A percentile compares a stretch with the other conserved stretches of the same genome.
phyloP scores from a whole-genome alignment of 1,284 basidiomycete species.

The Malassezia vespertilionis region DNA sequence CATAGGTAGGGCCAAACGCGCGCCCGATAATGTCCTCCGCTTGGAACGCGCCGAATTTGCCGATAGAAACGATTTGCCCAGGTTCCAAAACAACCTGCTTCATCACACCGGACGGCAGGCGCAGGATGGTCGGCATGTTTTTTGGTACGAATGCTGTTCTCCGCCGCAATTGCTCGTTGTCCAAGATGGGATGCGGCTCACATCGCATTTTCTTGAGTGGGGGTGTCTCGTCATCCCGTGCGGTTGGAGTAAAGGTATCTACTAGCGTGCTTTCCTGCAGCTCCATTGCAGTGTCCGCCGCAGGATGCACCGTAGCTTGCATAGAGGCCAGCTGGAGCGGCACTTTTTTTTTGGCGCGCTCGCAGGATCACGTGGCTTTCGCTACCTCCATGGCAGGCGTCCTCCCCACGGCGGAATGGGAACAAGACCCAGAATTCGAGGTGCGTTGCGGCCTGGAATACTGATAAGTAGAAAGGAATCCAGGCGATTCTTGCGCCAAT shows the following conservation, averaged over 20 bases:
- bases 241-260: neutral
- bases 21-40: conserved; percentile 41
- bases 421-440: conserved; percentile 13
- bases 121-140: conserved; percentile 26
- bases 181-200: neutral
- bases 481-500: conserved; percentile 25
- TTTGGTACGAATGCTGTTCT: conserved; percentile 27
- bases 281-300: too few relatives aligned
- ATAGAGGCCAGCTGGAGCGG: too few relatives aligned
- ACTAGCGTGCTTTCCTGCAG: too few relatives aligned
- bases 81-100: conserved; percentile 33
- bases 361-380: too few relatives aligned
- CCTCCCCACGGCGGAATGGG: too few relatives aligned
- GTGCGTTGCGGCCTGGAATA: neutral
- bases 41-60: conserved; percentile 45
- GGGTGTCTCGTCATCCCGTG: neutral
- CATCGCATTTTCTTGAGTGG: too few relatives aligned
- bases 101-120: conserved; percentile 33
- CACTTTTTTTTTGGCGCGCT: too few relatives aligned
- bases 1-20: conserved; percentile 44
- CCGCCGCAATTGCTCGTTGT: conserved; percentile 20
- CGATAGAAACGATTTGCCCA: conserved; percentile 36
- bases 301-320: too few relatives aligned
- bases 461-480: conserved; percentile 18
- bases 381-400: too few relatives aligned